Base-by-base conservation (phyloP, 768 basidiomycete species). In the Termitomyces sp. region DNA sequence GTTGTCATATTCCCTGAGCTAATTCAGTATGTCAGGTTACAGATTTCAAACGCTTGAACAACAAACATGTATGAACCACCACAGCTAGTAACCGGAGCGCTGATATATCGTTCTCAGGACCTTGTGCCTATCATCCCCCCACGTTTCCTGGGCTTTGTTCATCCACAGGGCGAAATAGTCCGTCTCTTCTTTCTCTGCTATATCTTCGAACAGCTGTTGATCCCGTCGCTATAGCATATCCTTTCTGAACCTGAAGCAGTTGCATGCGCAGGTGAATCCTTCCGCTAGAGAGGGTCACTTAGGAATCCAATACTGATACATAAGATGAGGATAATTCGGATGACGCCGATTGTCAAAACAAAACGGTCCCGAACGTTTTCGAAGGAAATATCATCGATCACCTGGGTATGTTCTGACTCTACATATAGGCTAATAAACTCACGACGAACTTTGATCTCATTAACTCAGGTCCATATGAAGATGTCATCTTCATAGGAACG, bases 91-190 rank as follows among this genome's bases (percentile, higher is more conserved):
- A 22, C 30, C n/a, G n/a, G 32, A 43, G 32, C 32, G 47, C 22
- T 32, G 62, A 52, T 20, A 56, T 61, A 49, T 20, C 12, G 34
- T 33, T 46, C 10, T 30, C 12, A 68, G 64, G 72, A 77, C 58
- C 49, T 71, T 20, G 71, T 83, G 37, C 82, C 82, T 27, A 80
- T 78, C 52, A 69, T 82, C 12, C 80, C 80, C n/a, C 76, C 72
- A 3, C 72, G 72, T 26, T 71, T 67, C 52, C 61, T 82, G 53
- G 80, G 79, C 53, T 82, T 76, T 68, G 56, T 63, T 26, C 79
- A 81, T 55, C 72, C 75, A 3, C 62, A 69, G 34, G 58, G 76
- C 26, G 76, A 80, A 63, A 67, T 77, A 14, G 58, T 59, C n/a
- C 27, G 61, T 62, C 14, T 6, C 20, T 13, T 13, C 33, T 18